Conservation (phyloP, 2,329 filamentous ascomycete genomes). For the Passalora sequoiae region DNA sequence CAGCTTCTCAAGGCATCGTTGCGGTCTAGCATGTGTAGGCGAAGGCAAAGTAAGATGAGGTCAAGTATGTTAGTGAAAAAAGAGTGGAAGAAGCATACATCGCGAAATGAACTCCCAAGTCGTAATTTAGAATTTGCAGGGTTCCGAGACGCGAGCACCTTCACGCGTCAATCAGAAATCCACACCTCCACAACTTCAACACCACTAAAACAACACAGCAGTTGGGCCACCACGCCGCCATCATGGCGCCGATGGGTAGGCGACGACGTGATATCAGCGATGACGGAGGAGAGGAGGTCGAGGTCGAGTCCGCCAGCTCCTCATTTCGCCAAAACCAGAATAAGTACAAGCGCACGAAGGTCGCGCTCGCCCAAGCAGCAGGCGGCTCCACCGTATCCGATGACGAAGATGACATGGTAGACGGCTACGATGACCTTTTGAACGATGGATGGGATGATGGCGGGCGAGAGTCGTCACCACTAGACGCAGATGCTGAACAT, state of each 20-base stretch:
- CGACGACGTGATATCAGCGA: slow-evolving; percentile 18
- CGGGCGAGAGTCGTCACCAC: slow-evolving; percentile 2
- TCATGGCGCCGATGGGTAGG: slow-evolving; percentile 20
- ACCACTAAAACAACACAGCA: too few relatives aligned
- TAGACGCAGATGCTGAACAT: slow-evolving; percentile 5
- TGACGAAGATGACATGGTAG: slow-evolving; percentile 21
- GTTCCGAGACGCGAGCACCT: too few relatives aligned
- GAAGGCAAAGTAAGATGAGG: too few relatives aligned
- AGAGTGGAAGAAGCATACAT: too few relatives aligned
- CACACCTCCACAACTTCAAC: too few relatives aligned
- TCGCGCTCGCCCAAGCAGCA: slow-evolving; percentile 27
- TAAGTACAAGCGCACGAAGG: slow-evolving; percentile 25
- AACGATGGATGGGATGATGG: slow-evolving; percentile 4
- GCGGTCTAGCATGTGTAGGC: too few relatives aligned
- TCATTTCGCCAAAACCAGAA: slow-evolving; percentile 25
- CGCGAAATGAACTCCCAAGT: too few relatives aligned
- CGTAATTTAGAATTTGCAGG: too few relatives aligned
- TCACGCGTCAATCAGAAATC: too few relatives aligned
- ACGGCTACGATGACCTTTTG: slow-evolving; percentile 8
- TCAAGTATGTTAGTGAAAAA: too few relatives aligned
- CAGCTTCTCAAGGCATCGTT: too few relatives aligned
- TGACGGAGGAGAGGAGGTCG: slow-evolving; percentile 15
- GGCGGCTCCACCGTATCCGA: slow-evolving; percentile 29
- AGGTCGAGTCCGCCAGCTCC: slow-evolving; percentile 28
- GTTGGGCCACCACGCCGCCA: too few relatives aligned